A percentile compares a stretch with the other conserved stretches of the same genome.
These are phyloP conservation scores for Cyclospora cayetanensis DNA, from an alignment of 169 alveolate genomes.

Conservation along the genomic window DNA sequence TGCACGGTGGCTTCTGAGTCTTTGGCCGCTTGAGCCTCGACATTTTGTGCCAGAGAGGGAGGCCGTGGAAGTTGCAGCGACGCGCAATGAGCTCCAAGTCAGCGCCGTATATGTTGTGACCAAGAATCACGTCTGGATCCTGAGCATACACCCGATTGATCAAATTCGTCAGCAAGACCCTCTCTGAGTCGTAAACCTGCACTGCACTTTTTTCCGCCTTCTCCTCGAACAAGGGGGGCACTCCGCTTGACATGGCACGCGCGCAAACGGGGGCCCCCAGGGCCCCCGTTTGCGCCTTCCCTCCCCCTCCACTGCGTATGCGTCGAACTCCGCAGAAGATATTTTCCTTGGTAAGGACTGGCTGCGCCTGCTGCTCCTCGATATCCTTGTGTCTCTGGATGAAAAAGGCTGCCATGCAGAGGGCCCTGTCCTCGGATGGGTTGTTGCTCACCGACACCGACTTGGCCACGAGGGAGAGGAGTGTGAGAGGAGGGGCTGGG, in stretches of 20 bases:
- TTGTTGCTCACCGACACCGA: background rate
- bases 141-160: constrained; percentile 24
- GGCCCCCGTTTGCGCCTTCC: background rate
- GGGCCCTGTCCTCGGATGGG: background rate
- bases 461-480: background rate
- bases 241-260: background rate
- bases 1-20: background rate
- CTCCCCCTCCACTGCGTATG: background rate
- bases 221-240: background rate
- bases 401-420: constrained; percentile 18
- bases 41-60: constrained; percentile 68
- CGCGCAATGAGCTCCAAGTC: constrained; percentile 55
- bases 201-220: background rate
- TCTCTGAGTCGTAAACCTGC: constrained; percentile 48
- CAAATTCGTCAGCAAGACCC: constrained; percentile 4
- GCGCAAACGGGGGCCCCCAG: background rate
- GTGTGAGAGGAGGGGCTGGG: background rate
- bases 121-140: constrained; percentile 73
- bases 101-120: constrained; percentile 62
- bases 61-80: constrained; percentile 35
- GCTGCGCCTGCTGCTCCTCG: constrained; percentile 57
- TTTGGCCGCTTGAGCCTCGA: constrained; percentile 47
- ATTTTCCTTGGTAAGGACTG: constrained; percentile 7
- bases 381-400: constrained; percentile 12
- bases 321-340: constrained; percentile 47